phyloP scores from a whole-genome alignment of 139 green algal species.

The Zygnema cylindricum region DNA sequence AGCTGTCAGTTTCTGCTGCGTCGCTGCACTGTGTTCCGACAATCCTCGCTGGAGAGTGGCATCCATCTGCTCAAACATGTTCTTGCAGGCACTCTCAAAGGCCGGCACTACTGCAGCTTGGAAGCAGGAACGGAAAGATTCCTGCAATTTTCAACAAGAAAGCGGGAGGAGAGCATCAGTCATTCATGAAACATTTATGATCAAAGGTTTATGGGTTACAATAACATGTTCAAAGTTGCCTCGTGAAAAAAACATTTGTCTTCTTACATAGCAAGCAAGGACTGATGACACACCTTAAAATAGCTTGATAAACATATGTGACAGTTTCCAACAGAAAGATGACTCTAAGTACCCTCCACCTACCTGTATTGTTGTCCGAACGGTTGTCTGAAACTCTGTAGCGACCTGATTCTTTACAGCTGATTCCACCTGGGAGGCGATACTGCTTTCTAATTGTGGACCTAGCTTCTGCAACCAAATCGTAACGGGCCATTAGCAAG shows the following conservation, averaged over 20 bases:
- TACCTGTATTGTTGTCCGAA: constrained; percentile 61
- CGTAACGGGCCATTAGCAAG: too few relatives aligned
- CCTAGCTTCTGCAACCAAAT: constrained; percentile 1
- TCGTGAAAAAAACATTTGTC: too few relatives aligned
- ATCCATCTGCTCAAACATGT: constrained; percentile 77
- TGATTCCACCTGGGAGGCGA: constrained; percentile 66
- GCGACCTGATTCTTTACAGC: constrained; percentile 71
- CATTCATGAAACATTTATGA: too few relatives aligned
- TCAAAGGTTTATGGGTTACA: too few relatives aligned
- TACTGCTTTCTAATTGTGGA: constrained; percentile 59
- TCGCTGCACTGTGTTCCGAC: constrained; percentile 64
- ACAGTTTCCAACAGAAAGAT: too few relatives aligned
- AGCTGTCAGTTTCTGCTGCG: constrained; percentile 29
- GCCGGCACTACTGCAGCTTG: constrained; percentile 71
- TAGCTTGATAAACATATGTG: too few relatives aligned
- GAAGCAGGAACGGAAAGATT: constrained; percentile 69
- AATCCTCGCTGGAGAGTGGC: constrained; percentile 72
- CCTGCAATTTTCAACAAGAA: too few relatives aligned
- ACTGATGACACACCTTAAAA: too few relatives aligned
- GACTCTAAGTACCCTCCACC: too few relatives aligned
- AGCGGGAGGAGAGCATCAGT: too few relatives aligned
- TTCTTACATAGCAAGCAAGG: too few relatives aligned
- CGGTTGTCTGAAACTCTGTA: constrained; percentile 49
- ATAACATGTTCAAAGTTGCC: too few relatives aligned
- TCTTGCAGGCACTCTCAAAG: constrained; percentile 74